Base-by-base conservation (phyloP, 1,284 basidiomycete species). In the Ustilago trichophora region DNA sequence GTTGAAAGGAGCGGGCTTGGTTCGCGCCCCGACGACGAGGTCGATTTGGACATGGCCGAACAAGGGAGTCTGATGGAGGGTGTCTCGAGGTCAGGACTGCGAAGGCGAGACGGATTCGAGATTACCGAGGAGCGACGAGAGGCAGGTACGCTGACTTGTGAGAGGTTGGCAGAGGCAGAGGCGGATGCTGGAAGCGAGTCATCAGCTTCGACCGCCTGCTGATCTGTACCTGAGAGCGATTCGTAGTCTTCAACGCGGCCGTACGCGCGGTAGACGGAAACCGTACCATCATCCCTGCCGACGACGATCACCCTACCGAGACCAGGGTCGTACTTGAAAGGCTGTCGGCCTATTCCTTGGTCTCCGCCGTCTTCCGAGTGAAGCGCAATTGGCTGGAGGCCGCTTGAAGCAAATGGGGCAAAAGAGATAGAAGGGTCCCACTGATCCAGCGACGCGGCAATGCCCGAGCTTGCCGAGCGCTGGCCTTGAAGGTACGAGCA, bases 341-440 rank as follows among this genome's bases (percentile, higher is more conserved):
- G 34, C 9, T 38, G 34, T 12, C 13, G 18, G 8, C n/a, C n/a
- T n/a, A 11, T 36, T 11, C 34, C 27, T 11, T 13, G 16, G 3
- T 22, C 11, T 15, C 18, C 26, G 6, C 11, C 12, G 4, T 29
- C 16, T 1, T 13, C 11, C 13, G 31, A 21, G 13, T 6, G 1
- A 4, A 50, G 35, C 6, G 31, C 22, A 13, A 48, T 32, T 13
- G 55, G 56, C 12, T 36, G 15, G 24, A 63, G 33, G 19, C 41
- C 56, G 19, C 37, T 62, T 12, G 54, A 43, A 15, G 51, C 29
- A 50, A 37, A 68, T 3, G 65, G 65, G 25, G 58, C 47, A n/a
- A 57, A 63, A 3, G 65, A 68, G 19, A 68, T 57, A 9, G 65
- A 62, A 5, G 57, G 50, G n/a, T 68, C 65, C 58, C 65, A 68